Conservation (phyloP, 805 yeast species). For the Saturnispora halmiae region DNA sequence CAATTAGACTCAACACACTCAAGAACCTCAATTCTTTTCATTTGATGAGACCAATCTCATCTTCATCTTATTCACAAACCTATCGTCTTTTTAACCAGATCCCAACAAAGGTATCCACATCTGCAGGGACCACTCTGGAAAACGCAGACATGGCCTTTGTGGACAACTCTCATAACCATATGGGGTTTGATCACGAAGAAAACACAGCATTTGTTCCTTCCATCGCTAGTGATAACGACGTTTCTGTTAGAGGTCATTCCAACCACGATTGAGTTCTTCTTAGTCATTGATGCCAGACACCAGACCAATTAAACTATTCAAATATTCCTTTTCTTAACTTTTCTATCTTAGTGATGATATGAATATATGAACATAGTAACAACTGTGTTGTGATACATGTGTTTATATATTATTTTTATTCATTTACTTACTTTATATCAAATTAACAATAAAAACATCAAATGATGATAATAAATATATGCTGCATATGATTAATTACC, state of each 20-base stretch:
- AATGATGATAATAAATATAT: too few relatives aligned
- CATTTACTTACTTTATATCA: too few relatives aligned
- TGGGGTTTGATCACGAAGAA: conserved; percentile 10
- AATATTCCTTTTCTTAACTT: neutral
- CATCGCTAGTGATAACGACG: conserved; percentile 24
- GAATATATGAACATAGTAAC: too few relatives aligned
- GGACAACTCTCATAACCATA: conserved; percentile 16
- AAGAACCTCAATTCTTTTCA: conserved; percentile 24
- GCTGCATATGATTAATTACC: too few relatives aligned
- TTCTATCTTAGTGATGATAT: too few relatives aligned
- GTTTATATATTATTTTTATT: too few relatives aligned
- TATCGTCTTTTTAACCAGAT: conserved; percentile 16
- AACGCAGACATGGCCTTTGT: conserved; percentile 24
- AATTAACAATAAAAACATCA: too few relatives aligned
- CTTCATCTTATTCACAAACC: conserved; percentile 5
- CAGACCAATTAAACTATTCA: too few relatives aligned
- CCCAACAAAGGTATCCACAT: conserved; percentile 21
- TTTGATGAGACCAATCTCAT: conserved; percentile 12
- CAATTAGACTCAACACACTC: conserved; percentile 22
- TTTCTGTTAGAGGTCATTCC: conserved; percentile 21
- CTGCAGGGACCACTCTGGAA: conserved; percentile 26
- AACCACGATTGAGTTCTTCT: conserved; percentile 7
- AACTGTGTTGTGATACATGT: too few relatives aligned
- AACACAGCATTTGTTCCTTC: conserved; percentile 26
- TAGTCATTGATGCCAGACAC: too few relatives aligned